These are phyloP conservation scores for Seiridium unicorne DNA, from an alignment of 2,329 filamentous ascomycete genomes.

Conservation along the genomic window DNA sequence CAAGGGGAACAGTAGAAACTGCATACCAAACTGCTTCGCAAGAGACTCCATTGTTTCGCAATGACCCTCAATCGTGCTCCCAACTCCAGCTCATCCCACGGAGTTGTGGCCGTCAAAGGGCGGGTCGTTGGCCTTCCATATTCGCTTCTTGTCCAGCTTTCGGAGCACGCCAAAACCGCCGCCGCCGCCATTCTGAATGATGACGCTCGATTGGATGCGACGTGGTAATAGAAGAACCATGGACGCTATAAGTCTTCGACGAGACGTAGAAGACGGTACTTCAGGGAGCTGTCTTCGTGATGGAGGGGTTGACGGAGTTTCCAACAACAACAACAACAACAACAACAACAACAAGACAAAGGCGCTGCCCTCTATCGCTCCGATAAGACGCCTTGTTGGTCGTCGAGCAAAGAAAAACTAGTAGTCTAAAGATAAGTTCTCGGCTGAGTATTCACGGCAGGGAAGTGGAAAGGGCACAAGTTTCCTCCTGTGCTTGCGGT, in stretches of 20 bases:
- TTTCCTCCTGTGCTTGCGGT: too few species aligned
- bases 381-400: background rate
- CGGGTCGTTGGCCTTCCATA: constrained; percentile 34
- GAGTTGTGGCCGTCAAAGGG: constrained; percentile 29
- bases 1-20: background rate
- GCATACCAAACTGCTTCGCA: constrained; percentile 29
- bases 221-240: constrained; percentile 50
- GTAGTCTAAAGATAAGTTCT: background rate
- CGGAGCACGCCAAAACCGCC: constrained; percentile 43
- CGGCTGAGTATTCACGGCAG: too few species aligned
- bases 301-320: background rate
- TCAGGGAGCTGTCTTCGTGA: background rate
- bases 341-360: background rate
- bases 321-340: background rate
- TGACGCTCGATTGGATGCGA: constrained; percentile 40
- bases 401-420: background rate
- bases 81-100: constrained; percentile 35
- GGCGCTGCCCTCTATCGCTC: background rate
- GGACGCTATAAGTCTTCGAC: constrained; percentile 39
- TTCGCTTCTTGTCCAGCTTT: constrained; percentile 39
- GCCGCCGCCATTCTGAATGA: constrained; percentile 54
- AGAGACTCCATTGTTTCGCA: constrained; percentile 37
- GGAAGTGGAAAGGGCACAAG: too few species aligned
- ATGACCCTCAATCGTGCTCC: constrained; percentile 35
- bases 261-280: constrained; percentile 13